Base-by-base conservation (phyloP, 768 basidiomycete genomes). In the Pulveroboletus sp. region DNA sequence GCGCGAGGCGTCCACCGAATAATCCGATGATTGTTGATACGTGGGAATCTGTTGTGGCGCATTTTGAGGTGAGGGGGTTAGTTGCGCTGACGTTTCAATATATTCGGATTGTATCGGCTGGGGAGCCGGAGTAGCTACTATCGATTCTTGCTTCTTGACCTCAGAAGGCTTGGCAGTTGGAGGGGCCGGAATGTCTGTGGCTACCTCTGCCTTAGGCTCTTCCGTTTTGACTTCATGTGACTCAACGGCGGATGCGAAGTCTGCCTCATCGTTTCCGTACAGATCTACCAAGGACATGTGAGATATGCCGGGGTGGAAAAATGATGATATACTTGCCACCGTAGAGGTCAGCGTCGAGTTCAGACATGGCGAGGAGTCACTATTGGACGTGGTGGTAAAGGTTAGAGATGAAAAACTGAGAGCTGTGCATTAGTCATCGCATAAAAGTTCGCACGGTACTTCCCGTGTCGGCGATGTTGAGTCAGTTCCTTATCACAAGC, bases 291-390 rank as follows among this genome's bases (percentile, higher is more conserved):
- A 18, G 30, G 8, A 46, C 14, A n/a, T 13, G 33, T 47, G 30
- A 53, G 46, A 27, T 35, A 11, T 1, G 7, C 5, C 2, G 2
- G 8, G 36, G 1, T 4, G 8, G 5, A 9, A 9, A 6, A 2
- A 1, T 7, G 5, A 4, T 1, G 7, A 18, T 13, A 43, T 1
- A 21, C 82, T 49, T 65, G 89, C 91, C 91, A 62, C 89, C 89
- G 62, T 93, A 93, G 46, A 93, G 78, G 68, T 93, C 91, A 71
- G 87, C 87, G 68, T 92, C 88, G 68, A 89, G 84, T 73, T 89
- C 87, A 55, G 84, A 82, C 86, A 86, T 86, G 48, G 36, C 44
- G 45, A 47, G 38, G 31, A 41, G 50, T 46, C 18, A 27, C 26
- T 14, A 49, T 48, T 47, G 52, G 48, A 51, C 38, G 57, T 67